These are phyloP conservation scores for Hypoxylon rickii DNA, from an alignment of 495 filamentous ascomycete genomes.

Conservation along the genomic window DNA sequence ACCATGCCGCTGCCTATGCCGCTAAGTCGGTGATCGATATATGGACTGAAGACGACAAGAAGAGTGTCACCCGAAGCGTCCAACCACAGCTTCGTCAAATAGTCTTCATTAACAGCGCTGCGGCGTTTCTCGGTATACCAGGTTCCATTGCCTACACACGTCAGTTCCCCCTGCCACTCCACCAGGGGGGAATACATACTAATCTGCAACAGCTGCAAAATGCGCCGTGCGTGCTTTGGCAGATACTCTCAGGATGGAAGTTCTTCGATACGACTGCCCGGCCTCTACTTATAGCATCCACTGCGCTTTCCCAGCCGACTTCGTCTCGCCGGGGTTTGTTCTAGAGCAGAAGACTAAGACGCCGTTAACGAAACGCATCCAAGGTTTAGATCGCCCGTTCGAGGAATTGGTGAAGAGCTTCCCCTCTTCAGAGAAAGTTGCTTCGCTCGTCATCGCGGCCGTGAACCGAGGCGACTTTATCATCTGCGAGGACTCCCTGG, in stretches of 20 bases:
- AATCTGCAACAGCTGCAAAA: conserved; percentile 34
- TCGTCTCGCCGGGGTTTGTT: conserved; percentile 42
- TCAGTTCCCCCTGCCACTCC: conserved; percentile 21
- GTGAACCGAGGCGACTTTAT: conserved; percentile 28
- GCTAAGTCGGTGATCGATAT: conserved; percentile 36
- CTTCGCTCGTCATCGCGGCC: conserved; percentile 21
- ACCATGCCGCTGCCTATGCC: conserved; percentile 39
- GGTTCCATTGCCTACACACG: conserved; percentile 47
- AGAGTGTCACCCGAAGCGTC: not conserved
- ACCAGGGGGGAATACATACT: no score
- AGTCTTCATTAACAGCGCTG: conserved; percentile 43
- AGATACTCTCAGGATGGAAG: conserved; percentile 46
- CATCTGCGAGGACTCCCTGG: conserved; percentile 27
- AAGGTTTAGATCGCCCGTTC: conserved; percentile 29
- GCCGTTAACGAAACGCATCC: conserved; percentile 42
- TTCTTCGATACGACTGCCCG: conserved; percentile 22
- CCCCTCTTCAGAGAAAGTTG: conserved; percentile 18
- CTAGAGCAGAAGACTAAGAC: conserved; percentile 44
- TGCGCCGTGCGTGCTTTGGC: conserved; percentile 44
- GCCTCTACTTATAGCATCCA: conserved; percentile 29
- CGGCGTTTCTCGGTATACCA: conserved; percentile 43
- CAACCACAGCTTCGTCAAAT: conserved; percentile 32
- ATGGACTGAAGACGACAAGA: conserved; percentile 32
- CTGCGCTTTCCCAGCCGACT: conserved; percentile 37
- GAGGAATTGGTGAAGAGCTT: conserved; percentile 14